phyloP scores from a whole-genome alignment of 1,139 yeast species.

The Blastobotrys petasosporus region DNA sequence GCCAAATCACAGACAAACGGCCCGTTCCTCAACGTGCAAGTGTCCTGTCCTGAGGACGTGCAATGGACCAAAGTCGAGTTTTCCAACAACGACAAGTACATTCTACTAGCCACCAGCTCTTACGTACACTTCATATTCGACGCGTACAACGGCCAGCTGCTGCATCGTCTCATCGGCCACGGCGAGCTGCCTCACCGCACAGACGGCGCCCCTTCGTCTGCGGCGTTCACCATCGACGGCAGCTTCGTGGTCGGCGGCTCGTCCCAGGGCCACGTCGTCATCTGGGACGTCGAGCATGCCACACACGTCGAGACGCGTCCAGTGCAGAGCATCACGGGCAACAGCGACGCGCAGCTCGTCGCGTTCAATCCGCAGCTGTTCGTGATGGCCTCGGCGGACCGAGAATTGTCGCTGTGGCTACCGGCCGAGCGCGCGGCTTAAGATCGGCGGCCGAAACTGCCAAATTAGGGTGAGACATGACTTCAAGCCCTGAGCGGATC shows the following conservation, averaged over 20 bases:
- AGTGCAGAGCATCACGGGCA: constrained; percentile 33
- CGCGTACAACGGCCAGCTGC: constrained; percentile 58
- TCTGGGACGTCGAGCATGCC: constrained; percentile 47
- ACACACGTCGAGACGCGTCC: constrained; percentile 23
- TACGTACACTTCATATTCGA: constrained; percentile 57
- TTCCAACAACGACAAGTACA: constrained; percentile 69
- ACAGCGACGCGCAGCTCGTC: constrained; percentile 35
- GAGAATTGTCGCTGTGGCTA: constrained; percentile 39
- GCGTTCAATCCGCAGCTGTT: constrained; percentile 74
- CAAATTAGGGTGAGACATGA: no score
- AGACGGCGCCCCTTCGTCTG: neutral
- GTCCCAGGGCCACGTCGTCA: constrained; percentile 48
- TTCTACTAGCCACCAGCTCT: constrained; percentile 60
- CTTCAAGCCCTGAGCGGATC: no score
- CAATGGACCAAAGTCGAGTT: constrained; percentile 70
- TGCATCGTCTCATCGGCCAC: constrained; percentile 49
- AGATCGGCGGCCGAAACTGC: no score
- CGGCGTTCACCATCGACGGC: constrained; percentile 70
- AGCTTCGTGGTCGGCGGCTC: constrained; percentile 58
- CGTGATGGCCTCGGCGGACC: constrained; percentile 79
- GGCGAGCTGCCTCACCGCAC: constrained; percentile 2
- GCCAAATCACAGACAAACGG: constrained; percentile 49
- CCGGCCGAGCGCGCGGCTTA: constrained; percentile 19
- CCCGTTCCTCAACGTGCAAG: constrained; percentile 44
- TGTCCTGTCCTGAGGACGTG: constrained; percentile 36